Evolutionary conservation across 768 basidiomycete species (phyloP), one percentile per base, ranked within the genome.

Genomic region (Boletus subparvulus): DNA sequence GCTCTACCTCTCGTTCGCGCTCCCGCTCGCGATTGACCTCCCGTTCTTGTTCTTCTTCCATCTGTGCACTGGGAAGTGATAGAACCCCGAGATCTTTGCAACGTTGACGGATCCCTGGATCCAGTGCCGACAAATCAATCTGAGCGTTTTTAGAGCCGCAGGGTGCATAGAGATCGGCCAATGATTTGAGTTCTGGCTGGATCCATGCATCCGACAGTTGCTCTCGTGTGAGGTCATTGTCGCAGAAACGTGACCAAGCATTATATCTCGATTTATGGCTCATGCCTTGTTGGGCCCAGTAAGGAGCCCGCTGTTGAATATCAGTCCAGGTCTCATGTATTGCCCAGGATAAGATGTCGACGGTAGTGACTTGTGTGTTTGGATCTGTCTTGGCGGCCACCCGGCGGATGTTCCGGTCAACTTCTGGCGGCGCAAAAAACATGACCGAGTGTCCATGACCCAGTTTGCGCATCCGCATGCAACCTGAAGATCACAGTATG

Each of bases 31-130:
- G 75, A 2, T 58, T 61, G 3, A 80, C 69, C 52, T 80, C 78
- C 42, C 78, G 63, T 61, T 80, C 80, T 50, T 77, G 77, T 47
- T 79, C 77, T 53, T 81, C 78, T 21, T 73, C 72, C 55, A 77
- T 52, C 14, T 49, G 58, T 19, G 47, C 54, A 30, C 63, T 52
- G 1, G 55, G 61, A 13, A 50, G 32, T 1, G 55, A 50, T 5
- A 44, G 9, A 21, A 63, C n/a, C 0, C 64, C 64, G 5, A 65
- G 61, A 10, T 56, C 19, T 16, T 26, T 21, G 26, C 56, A 63
- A 11, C 52, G 52, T n/a, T 28, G 56, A 9, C 16, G 33, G 14
- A 63, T 59, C 2, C 33, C 53, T 28, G 52, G 47, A 3, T 52
- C 42, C 8, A 44, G n/a, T 2, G 19, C 0, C 0, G 33, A 12